A percentile compares a stretch with the other conserved stretches of the same genome.
Conservation (phyloP, 306 rosid genomes). For the Cicer bijugum region DNA sequence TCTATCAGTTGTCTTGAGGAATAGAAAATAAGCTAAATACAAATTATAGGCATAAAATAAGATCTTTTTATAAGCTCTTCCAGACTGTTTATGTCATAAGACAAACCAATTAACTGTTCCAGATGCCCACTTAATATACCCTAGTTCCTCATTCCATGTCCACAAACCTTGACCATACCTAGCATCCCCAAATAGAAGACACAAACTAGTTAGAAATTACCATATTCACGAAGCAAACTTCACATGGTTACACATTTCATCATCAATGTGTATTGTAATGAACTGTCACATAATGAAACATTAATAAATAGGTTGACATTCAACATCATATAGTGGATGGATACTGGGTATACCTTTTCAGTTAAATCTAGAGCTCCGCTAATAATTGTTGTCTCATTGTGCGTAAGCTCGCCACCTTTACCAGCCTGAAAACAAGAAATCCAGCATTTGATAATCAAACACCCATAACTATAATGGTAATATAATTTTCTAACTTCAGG, state of each 20-base stretch:
- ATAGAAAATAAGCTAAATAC: not conserved
- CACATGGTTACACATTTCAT: slow-evolving; percentile 23
- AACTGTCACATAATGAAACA: slow-evolving; percentile 7
- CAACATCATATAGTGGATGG: not conserved
- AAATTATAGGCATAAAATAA: not conserved
- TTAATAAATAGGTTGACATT: slow-evolving; percentile 19
- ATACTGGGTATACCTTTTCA: slow-evolving; percentile 66
- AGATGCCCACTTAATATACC: not conserved
- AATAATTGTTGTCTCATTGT: slow-evolving; percentile 91
- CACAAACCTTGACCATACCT: not conserved
- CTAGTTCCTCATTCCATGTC: slow-evolving; percentile 28
- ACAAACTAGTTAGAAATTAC: slow-evolving; percentile 26
- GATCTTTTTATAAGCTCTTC: not conserved
- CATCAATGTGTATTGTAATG: slow-evolving; percentile 16
- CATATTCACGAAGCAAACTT: slow-evolving; percentile 28
- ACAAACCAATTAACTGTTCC: not conserved
- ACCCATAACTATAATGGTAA: not conserved
- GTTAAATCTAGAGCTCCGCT: slow-evolving; percentile 97
- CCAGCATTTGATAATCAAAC: slow-evolving; percentile 10
- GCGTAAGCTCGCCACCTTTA: slow-evolving; percentile 97
- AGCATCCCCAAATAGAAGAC: slow-evolving; percentile 31
- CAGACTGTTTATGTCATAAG: not conserved
- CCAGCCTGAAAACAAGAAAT: slow-evolving; percentile 70
- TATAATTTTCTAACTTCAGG: slow-evolving; percentile 23
- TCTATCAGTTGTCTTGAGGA: not conserved